phyloP scores from a whole-genome alignment of 495 filamentous ascomycete species.

The Penicillium dipodomyicola region DNA sequence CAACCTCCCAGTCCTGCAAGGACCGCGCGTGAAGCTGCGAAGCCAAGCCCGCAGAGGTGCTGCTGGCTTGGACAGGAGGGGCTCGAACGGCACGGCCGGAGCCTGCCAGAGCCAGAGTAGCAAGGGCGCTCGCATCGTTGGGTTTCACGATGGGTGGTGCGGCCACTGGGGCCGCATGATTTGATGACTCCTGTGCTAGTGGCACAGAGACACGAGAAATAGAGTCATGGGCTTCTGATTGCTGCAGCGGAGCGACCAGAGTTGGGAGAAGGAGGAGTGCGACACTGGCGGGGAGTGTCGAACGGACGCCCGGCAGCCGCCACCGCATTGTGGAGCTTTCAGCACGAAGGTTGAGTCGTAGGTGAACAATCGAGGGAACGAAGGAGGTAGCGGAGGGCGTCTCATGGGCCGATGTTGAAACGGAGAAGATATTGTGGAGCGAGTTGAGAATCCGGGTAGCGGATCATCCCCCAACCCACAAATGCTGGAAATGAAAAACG shows the following conservation, averaged over 20 bases:
- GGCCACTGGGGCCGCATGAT: conserved; percentile 21
- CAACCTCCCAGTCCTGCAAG: conserved; percentile 97
- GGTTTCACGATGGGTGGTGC: conserved; percentile 44
- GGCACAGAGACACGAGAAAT: conserved; percentile 36
- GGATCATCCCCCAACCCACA: conserved; percentile 29
- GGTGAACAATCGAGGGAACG: not conserved
- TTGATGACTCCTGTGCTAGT: conserved; percentile 23
- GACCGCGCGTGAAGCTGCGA: conserved; percentile 87
- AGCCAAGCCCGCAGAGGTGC: conserved; percentile 65
- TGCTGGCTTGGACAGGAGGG: conserved; percentile 68
- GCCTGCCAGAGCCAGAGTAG: conserved; percentile 87
- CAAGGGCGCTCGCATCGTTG: conserved; percentile 88
- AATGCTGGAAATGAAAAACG: not conserved
- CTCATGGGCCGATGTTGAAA: conserved; percentile 8
- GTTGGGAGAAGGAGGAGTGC: conserved; percentile 44
- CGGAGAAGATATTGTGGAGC: conserved; percentile 22
- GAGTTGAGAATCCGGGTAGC: conserved; percentile 25
- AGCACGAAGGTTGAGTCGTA: conserved; percentile 19
- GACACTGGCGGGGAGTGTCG: conserved; percentile 50
- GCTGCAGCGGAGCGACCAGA: conserved; percentile 52
- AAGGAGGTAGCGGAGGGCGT: conserved; percentile 1
- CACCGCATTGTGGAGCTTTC: conserved; percentile 47
- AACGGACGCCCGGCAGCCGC: conserved; percentile 49
- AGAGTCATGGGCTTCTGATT: conserved; percentile 38
- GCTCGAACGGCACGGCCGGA: conserved; percentile 73